Evolutionary conservation across 306 rosid genomes (phyloP).

Genomic region (Ormosia emarginata): DNA sequence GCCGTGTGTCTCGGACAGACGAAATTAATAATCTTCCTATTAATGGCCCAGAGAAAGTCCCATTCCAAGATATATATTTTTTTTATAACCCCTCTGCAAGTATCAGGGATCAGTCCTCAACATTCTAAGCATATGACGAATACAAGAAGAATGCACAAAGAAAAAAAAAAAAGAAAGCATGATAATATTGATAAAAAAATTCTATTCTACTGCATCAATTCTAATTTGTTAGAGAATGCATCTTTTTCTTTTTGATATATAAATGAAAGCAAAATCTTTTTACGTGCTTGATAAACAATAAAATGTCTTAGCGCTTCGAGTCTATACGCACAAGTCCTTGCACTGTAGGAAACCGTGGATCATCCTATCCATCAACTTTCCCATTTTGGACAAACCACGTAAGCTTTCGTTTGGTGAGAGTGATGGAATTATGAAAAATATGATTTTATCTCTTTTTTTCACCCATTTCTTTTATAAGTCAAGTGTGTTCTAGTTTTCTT

Average conservation of each 20-base stretch:
- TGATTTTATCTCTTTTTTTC: no score
- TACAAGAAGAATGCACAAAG: neutral
- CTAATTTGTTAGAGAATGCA: conserved; percentile 14
- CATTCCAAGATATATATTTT: conserved; percentile 97
- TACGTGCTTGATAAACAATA: conserved; percentile 82
- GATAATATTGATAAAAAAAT: neutral
- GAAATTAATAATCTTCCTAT: conserved; percentile 90
- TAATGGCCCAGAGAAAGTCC: conserved; percentile 95
- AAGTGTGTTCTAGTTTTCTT: no score
- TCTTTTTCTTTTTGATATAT: neutral
- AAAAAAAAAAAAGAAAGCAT: neutral
- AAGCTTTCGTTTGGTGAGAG: conserved; percentile 76
- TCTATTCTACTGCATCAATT: neutral
- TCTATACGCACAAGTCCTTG: conserved; percentile 94
- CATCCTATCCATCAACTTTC: conserved; percentile 95
- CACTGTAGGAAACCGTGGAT: conserved; percentile 89
- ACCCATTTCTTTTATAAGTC: no score
- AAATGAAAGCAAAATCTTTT: conserved; percentile 2
- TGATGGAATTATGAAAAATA: no score
- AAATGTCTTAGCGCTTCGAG: conserved; percentile 82
- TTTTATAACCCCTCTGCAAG: conserved; percentile 75
- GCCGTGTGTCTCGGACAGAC: conserved; percentile 96
- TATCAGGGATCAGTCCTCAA: conserved; percentile 17
- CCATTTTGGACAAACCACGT: conserved; percentile 95
- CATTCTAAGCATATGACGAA: neutral